Base-by-base conservation (phyloP, 495 filamentous ascomycete species). In the Physcia stellaris region DNA sequence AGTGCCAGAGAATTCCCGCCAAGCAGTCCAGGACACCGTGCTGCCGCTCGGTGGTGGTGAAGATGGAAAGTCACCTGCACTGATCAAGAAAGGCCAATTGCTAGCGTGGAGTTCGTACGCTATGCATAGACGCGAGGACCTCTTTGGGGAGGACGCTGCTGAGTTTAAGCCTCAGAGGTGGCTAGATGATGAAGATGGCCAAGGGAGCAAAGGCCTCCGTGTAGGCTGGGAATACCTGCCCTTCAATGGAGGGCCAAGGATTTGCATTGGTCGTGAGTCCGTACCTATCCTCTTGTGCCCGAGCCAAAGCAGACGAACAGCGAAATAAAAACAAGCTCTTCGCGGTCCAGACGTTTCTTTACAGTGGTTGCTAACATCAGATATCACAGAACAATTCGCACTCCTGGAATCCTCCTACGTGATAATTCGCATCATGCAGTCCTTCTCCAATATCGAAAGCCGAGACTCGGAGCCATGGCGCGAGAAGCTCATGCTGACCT, bases 161-260 rank as follows among this genome's bases (percentile, higher is more conserved):
- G 40, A 42, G 4, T 53, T 51, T 27, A 48, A 26, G 13, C 48
- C 48, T 3, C 43, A 51, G 15, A 34, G 48, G 24, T 53, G 48
- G 48, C 21, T 51, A 7, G 19, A 16, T 7, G 43, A 39, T 4
- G 43, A 24, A 12, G 38, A 27, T 6, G n/a, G n/a, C n/a, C n/a
- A n/a, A n/a, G 35, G 21, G n/a, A 26, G 29, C 7, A 45, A 47
- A 28, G 43, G 44, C 0, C 29, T 54, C 16, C 48, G 62, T 13
- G 55, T 56, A 20, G 67, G 64, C 4, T 78, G 66, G 70, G 66
- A 73, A 32, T 80, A 71, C 48, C 42, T 79, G 24, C 76, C 77
- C 0, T 80, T 80, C 45, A 70, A 68, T 35, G 74, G 75, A 1
- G 75, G 77, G 0, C 75, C 77, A 0, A 60, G 77, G n/a, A 74